Evolutionary conservation across 2,329 filamentous ascomycete species (phyloP), one percentile per base, ranked within the genome.

Genomic region (Elsinoe arachidis): DNA sequence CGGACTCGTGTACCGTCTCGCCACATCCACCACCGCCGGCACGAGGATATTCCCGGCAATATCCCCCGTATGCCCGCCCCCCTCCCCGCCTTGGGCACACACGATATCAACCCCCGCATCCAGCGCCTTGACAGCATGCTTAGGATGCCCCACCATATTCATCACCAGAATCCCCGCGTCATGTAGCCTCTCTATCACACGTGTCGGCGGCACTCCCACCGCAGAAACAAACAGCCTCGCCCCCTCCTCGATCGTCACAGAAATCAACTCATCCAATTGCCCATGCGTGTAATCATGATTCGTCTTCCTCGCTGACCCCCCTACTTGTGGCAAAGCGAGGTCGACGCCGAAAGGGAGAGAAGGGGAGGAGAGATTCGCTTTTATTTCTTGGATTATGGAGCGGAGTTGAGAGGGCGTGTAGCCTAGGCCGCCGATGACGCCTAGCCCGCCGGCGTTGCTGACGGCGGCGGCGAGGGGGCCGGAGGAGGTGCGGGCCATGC

Each of bases 131-230:
- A 86, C 81, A 0, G 91, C 91, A 70, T 97, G 92, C 69, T 87
- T 90, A 1, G 92, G 91, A 65, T 91, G 88, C 0, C 92, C 92
- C 17, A 96, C 90, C 91, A 96, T 96, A 71, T 96, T 96, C 90
- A 96, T 96, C 35, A 96, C 79, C 59, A 95, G 69, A 39, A 97
- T 87, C 0, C 87, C 88, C 0, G 87, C 86, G 7, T 79, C 78
- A 68, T 97, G 92, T 44, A 97, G 77, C 46, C 83, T 76, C 63
- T 88, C 83, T 58, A 96, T 86, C 3, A 91, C 82, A 58, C 76
- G 72, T 46, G 76, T 75, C 0, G 91, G 89, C 14, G 92, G 92
- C 19, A 96, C 86, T 7, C 92, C 92, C 0, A 96, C 90, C 1
- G 92, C 92, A 55, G 80, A 84, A 41, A 96, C 90, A 68, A 97